A percentile compares a stretch with the other conserved stretches of the same genome.
Evolutionary conservation across 768 basidiomycete species (phyloP).

Genomic region (Lentinula sp.): DNA sequence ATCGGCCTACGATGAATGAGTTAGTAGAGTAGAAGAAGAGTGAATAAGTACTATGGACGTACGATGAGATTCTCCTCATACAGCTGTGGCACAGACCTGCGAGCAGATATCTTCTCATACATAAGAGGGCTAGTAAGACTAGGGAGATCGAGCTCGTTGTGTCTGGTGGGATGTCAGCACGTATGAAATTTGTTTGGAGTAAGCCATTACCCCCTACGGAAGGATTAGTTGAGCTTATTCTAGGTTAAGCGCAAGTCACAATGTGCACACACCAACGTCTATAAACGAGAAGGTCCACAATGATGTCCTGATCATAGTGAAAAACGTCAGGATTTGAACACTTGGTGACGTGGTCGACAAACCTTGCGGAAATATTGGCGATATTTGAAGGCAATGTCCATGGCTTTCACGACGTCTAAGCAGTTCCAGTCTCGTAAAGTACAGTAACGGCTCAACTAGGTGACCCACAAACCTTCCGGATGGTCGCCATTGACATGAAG

Average conservation of each 20-base stretch:
- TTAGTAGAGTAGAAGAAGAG: background rate
- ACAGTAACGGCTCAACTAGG: background rate
- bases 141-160: constrained; percentile 86
- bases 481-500: constrained; percentile 90
- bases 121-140: constrained; percentile 85
- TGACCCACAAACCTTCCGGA: constrained; percentile 58
- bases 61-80: constrained; percentile 81
- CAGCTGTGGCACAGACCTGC: constrained; percentile 71
- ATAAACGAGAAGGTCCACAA: constrained; percentile 86
- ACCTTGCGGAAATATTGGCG: constrained; percentile 81
- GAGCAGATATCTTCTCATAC: constrained; percentile 81
- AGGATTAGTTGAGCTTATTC: background rate
- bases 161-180: constrained; percentile 34
- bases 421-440: background rate
- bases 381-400: constrained; percentile 87
- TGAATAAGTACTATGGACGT: constrained; percentile 17
- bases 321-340: background rate
- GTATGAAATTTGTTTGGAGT: background rate
- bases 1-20: constrained; percentile 31
- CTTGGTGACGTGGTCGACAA: background rate
- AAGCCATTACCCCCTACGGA: constrained; percentile 5
- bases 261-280: constrained; percentile 54
- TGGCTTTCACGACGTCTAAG: constrained; percentile 75
- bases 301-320: constrained; percentile 51
- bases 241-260: background rate